Evolutionary conservation across 225 moss, liverwort and hornwort genomes (phyloP), one percentile per base, ranked within the genome.

Genomic region (Physcomitrium patens): DNA sequence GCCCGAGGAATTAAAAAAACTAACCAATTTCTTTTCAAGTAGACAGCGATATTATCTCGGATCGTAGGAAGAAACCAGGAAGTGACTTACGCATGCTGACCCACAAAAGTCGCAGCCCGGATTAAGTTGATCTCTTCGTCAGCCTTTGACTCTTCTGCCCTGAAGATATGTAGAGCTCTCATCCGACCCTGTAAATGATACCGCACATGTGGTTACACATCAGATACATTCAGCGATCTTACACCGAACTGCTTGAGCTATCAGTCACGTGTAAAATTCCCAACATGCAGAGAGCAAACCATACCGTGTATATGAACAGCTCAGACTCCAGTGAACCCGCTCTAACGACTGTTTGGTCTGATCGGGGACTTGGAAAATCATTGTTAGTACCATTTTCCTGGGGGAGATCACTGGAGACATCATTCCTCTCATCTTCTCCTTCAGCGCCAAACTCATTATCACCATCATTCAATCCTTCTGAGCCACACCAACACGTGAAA

Each of bases 121-220:
- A 89, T 70, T 75, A 89, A 48, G 69, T 77, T 84, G 68, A 89
- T 84, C 31, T 89, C 84, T 77, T 84, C 82, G 67, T 89, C 89
- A 31, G 86, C 65, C 78, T 89, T 89, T 27, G 80, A 76, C 67
- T 84, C 77, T 78, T 89, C 89, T 53, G 80, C 77, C 52, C 79
- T 79, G 58, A 89, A 89, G 58, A 78, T 86, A 56, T 89, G 65
- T 53, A 86, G 62, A 57, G 89, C 89, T 73, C 77, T 81, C 89
- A 89, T 79, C 63, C 89, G 89, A 68, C 86, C 86, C 89, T 89
- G 74, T 59, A 74, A 70, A 63, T 17, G 53, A 44, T 20, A 49
- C 28, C 71, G 47, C 26, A 46, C 26, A 43, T 71, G 70, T 24
- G 60, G 50, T 10, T 12, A 67, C 12, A 62, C 37, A 24, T 27